Evolutionary conservation across 1,284 basidiomycete genomes (phyloP), one percentile per base, ranked within the genome.

Genomic region (Clitocybe nebularis): DNA sequence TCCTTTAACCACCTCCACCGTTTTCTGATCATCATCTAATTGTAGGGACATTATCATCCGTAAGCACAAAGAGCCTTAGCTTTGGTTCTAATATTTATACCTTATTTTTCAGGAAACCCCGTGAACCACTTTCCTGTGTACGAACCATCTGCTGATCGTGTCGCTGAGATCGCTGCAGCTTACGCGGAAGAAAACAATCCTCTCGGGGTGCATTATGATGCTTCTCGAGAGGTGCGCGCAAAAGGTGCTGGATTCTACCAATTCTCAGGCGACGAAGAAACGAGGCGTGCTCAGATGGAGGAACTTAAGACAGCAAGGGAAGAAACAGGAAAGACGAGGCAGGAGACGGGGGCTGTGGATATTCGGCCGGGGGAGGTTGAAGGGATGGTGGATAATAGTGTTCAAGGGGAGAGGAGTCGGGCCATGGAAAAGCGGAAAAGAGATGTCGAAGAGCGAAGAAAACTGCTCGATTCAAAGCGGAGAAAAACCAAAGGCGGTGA

Each of bases 161-260:
- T 87, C 22, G 79, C 81, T 4, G 75, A 82, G 44, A 89, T 95
- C 50, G 81, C 84, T 52, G 81, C 88, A 50, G 74, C 82, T 3
- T 73, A 77, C 20, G 74, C 80, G 13, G 93, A 96, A 55, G 81
- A 81, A 13, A 73, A 80, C 40, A 84, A 80, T 43, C 83, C 87
- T 0, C 72, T 89, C 3, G 74, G 78, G 11, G 66, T 77, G 11
- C 91, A 94, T 59, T 98, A 93, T 61, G 89, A 97, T 60, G 75
- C 90, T 0, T 72, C 77, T 0, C 69, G 68, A 39, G 94, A 99
- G 62, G 80, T 86, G 7, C 85, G 94, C 5, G 78, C 84, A n/a
- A 84, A 84, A 55, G 94, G 89, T 23, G 93, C 93, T 0, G 93
- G 80, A 0, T 90, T 88, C 65, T 95, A 94, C 60, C 81, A 88